Evolutionary conservation across 1,284 basidiomycete species (phyloP), one percentile per base, ranked within the genome.

Genomic region (Melanopsichium pennsylvanicum): DNA sequence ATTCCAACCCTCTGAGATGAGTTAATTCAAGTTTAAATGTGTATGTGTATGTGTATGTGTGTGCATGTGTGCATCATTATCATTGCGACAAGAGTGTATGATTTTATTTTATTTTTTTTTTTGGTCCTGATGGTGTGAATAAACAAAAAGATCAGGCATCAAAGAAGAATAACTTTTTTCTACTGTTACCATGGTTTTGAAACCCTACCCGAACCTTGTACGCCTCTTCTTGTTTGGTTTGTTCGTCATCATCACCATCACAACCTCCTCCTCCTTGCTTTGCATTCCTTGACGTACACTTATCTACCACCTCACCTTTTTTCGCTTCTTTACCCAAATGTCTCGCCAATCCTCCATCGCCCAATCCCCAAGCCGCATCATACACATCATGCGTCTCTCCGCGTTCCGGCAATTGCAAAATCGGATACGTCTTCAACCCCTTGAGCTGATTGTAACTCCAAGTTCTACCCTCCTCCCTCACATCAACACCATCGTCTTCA

Each of bases 381-480:
- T 76, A 76, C 2, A 72, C 61, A 19, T 76, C 75, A 39, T 76
- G 75, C 35, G 73, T 75, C 55, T 74, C 72, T 3, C n/a, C n/a
- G n/a, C 67, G 48, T 31, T 63, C 67, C 4, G 72, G 72, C 42
- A 74, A 42, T 29, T 72, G 63, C 33, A 76, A 33, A 46, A 76
- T 70, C 9, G 73, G 71, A 36, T 76, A 76, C 21, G 68, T 73
- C 41, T 72, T 76, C 21, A 70, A 51, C 12, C 59, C 66, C 3
- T 64, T 43, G n/a, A 74, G 51, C 9, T 61, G 58, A 31, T 74
- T 70, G 51, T 74, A 70, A 40, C 61, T 67, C 70, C 69, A 74
- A 1, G 47, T 72, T 4, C 63, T 35, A 11, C 16, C 19, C 13
- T 44, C 57, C 19, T 29, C 52, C 32, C 35, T 37, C 42, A 19